phyloP scores from a whole-genome alignment of 768 basidiomycete species.

The Clathrus columnatus region DNA sequence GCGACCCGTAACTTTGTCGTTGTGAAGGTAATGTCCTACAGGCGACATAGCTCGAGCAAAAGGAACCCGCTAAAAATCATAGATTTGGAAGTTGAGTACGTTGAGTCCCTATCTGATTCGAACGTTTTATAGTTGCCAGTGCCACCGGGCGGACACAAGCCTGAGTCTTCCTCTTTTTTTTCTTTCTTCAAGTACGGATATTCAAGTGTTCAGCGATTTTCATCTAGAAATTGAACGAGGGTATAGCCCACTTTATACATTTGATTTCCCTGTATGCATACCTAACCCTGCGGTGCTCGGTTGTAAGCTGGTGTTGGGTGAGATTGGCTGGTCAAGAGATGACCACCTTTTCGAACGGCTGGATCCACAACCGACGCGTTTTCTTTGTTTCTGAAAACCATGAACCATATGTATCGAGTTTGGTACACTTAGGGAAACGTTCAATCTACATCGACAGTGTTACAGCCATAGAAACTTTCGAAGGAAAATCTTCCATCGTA shows the following conservation, averaged over 20 bases:
- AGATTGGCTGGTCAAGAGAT: conserved; percentile 25
- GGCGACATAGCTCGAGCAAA: too few species aligned
- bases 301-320: too few species aligned
- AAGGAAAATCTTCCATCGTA: not conserved
- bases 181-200: too few species aligned
- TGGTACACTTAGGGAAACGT: conserved; percentile 9
- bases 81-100: too few species aligned
- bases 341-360: conserved; percentile 26
- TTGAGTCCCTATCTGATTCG: too few species aligned
- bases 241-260: conserved; percentile 14
- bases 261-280: conserved; percentile 19
- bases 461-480: conserved; percentile 9
- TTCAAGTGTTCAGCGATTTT: conserved; percentile 25
- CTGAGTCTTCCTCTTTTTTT: too few species aligned
- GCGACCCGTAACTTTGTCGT: too few species aligned
- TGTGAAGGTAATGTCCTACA: too few species aligned
- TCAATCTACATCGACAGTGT: conserved; percentile 10
- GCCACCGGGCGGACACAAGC: too few species aligned
- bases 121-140: too few species aligned
- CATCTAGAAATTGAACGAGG: conserved; percentile 21
- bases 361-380: conserved; percentile 21
- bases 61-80: too few species aligned
- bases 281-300: conserved; percentile 23
- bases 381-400: conserved; percentile 30
- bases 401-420: conserved; percentile 12